These are phyloP conservation scores for Fusarium anthophilum DNA, from an alignment of 2,329 filamentous ascomycete genomes.

Conservation along the genomic window DNA sequence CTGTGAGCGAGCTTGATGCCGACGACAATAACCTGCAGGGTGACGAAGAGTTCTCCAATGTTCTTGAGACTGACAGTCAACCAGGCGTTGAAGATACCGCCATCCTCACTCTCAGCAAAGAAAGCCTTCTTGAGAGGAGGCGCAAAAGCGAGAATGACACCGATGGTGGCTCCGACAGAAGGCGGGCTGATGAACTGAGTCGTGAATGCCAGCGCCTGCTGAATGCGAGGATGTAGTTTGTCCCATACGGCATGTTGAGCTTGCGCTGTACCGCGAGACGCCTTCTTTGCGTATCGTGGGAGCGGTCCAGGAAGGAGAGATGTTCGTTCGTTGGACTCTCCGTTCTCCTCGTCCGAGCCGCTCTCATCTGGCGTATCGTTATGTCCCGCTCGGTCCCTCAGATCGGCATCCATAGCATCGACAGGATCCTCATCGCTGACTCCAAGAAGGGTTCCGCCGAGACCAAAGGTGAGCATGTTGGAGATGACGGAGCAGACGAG, in stretches of 20 bases:
- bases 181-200: slow-evolving; percentile 28
- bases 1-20: slow-evolving; percentile 31
- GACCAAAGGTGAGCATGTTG: slow-evolving; percentile 29
- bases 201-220: background rate
- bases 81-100: slow-evolving; percentile 26
- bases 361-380: background rate
- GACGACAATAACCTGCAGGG: slow-evolving; percentile 24
- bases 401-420: slow-evolving; percentile 13
- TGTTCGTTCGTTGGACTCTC: slow-evolving; percentile 10
- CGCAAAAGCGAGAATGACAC: slow-evolving; percentile 9
- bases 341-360: background rate
- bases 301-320: slow-evolving; percentile 23
- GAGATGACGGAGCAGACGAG: slow-evolving; percentile 30
- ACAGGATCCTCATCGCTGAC: slow-evolving; percentile 24
- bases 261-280: slow-evolving; percentile 3
- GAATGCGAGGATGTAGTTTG: slow-evolving; percentile 4
- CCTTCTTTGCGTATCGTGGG: slow-evolving; percentile 15
- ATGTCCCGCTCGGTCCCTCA: slow-evolving; percentile 16
- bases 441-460: slow-evolving; percentile 23
- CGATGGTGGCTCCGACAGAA: slow-evolving; percentile 6
- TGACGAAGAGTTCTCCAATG: slow-evolving; percentile 28
- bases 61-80: slow-evolving; percentile 29
- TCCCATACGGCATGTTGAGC: slow-evolving; percentile 22
- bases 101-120: slow-evolving; percentile 16
- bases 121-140: slow-evolving; percentile 26